Conservation (phyloP, 345 rosid genomes). For the Acer negundo region DNA sequence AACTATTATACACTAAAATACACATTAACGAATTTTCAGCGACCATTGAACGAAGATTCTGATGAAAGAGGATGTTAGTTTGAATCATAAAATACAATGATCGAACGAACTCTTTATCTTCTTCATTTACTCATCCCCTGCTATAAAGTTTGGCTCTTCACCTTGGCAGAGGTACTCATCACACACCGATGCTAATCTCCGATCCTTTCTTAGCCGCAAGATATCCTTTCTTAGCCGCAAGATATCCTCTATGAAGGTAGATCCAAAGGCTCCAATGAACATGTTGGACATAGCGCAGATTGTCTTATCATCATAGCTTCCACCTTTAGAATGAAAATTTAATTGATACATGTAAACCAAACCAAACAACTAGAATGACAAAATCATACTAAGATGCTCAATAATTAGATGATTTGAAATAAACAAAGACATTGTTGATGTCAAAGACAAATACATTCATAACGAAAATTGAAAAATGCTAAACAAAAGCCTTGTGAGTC, state of each 20-base stretch:
- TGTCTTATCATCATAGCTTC: constrained; percentile 96
- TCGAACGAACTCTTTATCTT: no score
- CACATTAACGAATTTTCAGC: constrained; percentile 12
- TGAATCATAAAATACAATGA: neutral
- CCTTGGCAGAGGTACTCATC: constrained; percentile 92
- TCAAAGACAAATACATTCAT: neutral
- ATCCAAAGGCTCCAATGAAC: constrained; percentile 83
- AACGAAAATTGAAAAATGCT: neutral
- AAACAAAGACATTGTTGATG: neutral
- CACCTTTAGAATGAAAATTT: constrained; percentile 49
- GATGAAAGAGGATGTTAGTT: neutral
- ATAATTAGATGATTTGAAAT: neutral
- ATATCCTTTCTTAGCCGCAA: constrained; percentile 80
- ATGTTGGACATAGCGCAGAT: constrained; percentile 81
- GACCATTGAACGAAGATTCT: neutral
- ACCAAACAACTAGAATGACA: neutral
- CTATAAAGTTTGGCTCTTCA: constrained; percentile 73
- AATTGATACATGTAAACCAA: neutral
- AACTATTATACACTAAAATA: constrained; percentile 25
- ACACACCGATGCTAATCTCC: constrained; percentile 72
- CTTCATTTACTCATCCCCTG: no score
- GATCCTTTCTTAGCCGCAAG: constrained; percentile 73
- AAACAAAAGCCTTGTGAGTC: neutral
- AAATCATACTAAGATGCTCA: neutral
- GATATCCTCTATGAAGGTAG: constrained; percentile 90